These are phyloP conservation scores for Xylaria scruposa DNA, from an alignment of 495 filamentous ascomycete genomes.

Conservation along the genomic window DNA sequence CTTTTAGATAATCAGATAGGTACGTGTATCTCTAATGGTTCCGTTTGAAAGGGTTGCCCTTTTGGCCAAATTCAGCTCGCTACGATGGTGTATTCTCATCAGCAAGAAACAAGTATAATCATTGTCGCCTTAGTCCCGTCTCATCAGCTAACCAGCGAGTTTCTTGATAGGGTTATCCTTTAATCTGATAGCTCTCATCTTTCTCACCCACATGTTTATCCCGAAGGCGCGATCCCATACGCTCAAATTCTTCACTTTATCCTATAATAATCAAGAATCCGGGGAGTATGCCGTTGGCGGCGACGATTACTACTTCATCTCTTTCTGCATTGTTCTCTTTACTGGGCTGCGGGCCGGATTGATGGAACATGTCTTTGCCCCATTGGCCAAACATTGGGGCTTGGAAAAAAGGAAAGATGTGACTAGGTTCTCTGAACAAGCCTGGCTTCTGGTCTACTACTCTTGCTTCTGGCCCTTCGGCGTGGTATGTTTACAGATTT, in stretches of 20 bases:
- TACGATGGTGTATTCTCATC: conserved; percentile 7
- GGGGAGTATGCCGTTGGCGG: conserved; percentile 75
- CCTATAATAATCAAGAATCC: conserved; percentile 73
- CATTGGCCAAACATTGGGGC: conserved; percentile 71
- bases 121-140: conserved; percentile 21
- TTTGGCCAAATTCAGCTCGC: not conserved
- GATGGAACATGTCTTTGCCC: conserved; percentile 86
- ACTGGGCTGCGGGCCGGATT: conserved; percentile 82
- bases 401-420: conserved; percentile 74
- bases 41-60: not conserved
- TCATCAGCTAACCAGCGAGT: conserved; percentile 31
- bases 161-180: conserved; percentile 69
- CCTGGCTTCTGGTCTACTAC: conserved; percentile 86
- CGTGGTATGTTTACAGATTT: conserved; percentile 65
- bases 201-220: conserved; percentile 78
- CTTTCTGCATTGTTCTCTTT: conserved; percentile 81
- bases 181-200: conserved; percentile 77
- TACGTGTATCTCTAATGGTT: conserved; percentile 28
- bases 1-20: conserved; percentile 62
- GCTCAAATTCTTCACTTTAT: conserved; percentile 82
- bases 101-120: not conserved
- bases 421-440: conserved; percentile 89
- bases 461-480: conserved; percentile 79
- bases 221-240: conserved; percentile 80
- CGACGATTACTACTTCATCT: conserved; percentile 81